Conservation (phyloP, 805 yeast species). For the Saturnispora bothae region DNA sequence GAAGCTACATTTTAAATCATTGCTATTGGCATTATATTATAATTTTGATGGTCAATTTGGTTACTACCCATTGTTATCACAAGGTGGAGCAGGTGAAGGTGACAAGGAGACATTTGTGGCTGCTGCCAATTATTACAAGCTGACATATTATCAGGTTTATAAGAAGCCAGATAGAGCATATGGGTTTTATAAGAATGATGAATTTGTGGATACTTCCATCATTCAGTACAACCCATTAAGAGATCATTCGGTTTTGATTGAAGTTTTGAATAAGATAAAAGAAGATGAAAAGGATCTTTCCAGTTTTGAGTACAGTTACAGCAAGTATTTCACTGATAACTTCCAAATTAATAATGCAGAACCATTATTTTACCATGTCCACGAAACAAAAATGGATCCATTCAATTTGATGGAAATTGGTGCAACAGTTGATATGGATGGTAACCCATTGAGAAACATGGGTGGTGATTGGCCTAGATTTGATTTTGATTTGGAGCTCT, state of each 20-base stretch:
- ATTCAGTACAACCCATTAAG: slow-evolving; percentile 15
- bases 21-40: slow-evolving; percentile 47
- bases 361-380: slow-evolving; percentile 29
- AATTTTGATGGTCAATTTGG: slow-evolving; percentile 51
- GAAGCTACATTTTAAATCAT: slow-evolving; percentile 40
- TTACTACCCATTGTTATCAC: slow-evolving; percentile 46
- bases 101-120: slow-evolving; percentile 73
- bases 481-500: slow-evolving; percentile 16
- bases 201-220: slow-evolving; percentile 14
- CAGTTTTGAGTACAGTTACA: slow-evolving; percentile 13
- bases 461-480: slow-evolving; percentile 16
- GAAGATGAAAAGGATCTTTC: slow-evolving; percentile 2
- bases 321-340: slow-evolving; percentile 10
- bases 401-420: slow-evolving; percentile 21
- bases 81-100: slow-evolving; percentile 66
- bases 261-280: slow-evolving; percentile 17
- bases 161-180: slow-evolving; percentile 15
- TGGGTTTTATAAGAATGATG: slow-evolving; percentile 12
- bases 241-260: slow-evolving; percentile 1
- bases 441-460: slow-evolving; percentile 13
- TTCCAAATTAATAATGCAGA: slow-evolving; percentile 14
- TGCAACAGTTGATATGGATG: slow-evolving; percentile 10
- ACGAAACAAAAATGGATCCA: slow-evolving; percentile 40
- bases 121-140: slow-evolving; percentile 43
- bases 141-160: slow-evolving; percentile 44